Percentiles rank a stretch among this genome's conserved stretches.
Evolutionary conservation across 129 eudicot species (phyloP).

Genomic region (Logfia minima): DNA sequence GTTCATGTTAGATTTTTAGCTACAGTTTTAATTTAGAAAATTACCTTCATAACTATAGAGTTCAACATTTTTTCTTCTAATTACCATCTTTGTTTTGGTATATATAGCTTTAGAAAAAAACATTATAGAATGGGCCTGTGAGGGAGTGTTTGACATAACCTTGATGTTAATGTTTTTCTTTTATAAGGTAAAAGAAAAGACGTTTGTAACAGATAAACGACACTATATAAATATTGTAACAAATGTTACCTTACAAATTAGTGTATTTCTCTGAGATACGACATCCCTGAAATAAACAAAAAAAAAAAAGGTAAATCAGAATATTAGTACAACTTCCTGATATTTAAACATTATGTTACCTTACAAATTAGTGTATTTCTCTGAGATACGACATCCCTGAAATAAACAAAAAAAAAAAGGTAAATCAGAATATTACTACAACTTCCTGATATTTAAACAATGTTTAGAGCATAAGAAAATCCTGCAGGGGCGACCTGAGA

Average conservation of each 20-base stretch:
- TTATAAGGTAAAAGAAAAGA: no score
- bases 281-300: background rate
- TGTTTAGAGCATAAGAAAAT: constrained; percentile 13
- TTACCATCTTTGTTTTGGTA: background rate
- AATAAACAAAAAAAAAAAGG: background rate
- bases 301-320: background rate
- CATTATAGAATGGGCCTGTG: no score
- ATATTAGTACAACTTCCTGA: background rate
- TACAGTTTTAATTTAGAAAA: no score
- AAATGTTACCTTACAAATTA: background rate
- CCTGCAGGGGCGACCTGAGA: constrained; percentile 42
- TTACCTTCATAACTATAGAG: background rate
- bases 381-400: background rate
- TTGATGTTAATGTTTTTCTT: no score
- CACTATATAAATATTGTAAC: background rate
- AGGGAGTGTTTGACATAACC: background rate
- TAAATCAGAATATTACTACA: no score
- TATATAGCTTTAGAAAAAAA: background rate
- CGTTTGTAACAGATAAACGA: background rate
- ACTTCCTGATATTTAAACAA: background rate
- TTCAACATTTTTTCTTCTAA: background rate
- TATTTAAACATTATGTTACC: no score
- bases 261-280: background rate
- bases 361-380: background rate
- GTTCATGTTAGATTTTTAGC: no score